phyloP scores from a whole-genome alignment of 2,329 filamentous ascomycete species.

The Trichoderma sp. region DNA sequence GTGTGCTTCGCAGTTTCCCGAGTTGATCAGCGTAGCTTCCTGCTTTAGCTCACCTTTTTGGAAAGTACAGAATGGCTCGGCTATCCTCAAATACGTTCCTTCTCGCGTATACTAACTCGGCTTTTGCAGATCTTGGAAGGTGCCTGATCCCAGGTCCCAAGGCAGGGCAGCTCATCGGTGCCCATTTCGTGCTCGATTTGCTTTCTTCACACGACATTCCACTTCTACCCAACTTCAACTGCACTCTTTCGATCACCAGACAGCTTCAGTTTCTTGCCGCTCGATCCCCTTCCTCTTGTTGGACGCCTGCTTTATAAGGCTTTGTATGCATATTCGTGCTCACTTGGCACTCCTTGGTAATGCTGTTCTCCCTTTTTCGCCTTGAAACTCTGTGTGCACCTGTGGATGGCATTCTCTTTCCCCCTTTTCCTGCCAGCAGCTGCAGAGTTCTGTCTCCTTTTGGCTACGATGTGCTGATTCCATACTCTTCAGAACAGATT shows the following conservation, averaged over 20 bases:
- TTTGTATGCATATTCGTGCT: constrained; percentile 49
- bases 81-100: neutral
- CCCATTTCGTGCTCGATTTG: constrained; percentile 8
- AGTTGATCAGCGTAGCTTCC: neutral
- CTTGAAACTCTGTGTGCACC: too few relatives aligned
- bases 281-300: constrained; percentile 32
- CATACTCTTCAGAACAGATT: constrained; percentile 38
- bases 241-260: constrained; percentile 21
- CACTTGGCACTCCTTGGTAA: constrained; percentile 39
- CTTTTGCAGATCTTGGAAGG: neutral
- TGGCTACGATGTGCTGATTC: neutral
- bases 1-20: neutral
- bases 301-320: constrained; percentile 32
- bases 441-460: neutral
- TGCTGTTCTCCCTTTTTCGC: constrained; percentile 29
- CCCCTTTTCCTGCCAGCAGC: neutral
- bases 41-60: neutral
- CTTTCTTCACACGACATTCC: neutral
- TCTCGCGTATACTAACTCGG: neutral
- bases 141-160: neutral
- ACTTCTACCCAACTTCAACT: constrained; percentile 6
- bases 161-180: constrained; percentile 16
- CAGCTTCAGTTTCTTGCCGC: constrained; percentile 25
- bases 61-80: neutral
- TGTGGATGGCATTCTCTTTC: neutral